Base-by-base conservation (phyloP, 805 yeast genomes). In the Candida xiaguanensis region DNA sequence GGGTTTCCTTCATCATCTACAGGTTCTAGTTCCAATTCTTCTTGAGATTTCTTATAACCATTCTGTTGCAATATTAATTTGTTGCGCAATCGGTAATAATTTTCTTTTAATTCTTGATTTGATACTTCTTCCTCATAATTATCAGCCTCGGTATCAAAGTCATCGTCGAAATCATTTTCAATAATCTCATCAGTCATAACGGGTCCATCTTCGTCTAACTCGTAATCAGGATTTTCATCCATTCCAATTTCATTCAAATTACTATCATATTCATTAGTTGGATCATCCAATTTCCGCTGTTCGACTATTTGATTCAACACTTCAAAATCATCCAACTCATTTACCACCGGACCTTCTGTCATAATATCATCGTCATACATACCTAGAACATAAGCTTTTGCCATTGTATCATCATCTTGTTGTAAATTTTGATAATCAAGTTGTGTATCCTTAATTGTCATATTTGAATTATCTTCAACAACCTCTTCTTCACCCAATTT, bases 1-100 rank as follows among this genome's bases (percentile, higher is more conserved):
- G 80, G 79, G 39, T 77, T 72, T 0, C 87, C 87, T 27, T 61
- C 50, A 39, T 77, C 82, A 48, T 84, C 88, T 5, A 84, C 62
- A 0, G 87, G 88, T 51, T 84, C 95, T 14, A 77, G 49, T 41
- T 79, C 90, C 43, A 59, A 50, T 29, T 75, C 85, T 36, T 65
- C 61, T 2, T 71, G 74, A 1, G 73, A 59, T 43, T 67, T 64
- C 36, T 55, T 61, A 42, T 53, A 76, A 2, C 80, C 80, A 23
- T 46, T 41, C 25, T 72, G 65, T 30, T 60, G 61, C 31, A 54
- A 51, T 24, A 75, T 58, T 46, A 85, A 65, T 42, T 67, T 69
- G 37, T 75, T 75, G 34, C 84, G 67, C 43, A 83, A 51, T 31
- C 68, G 63, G 20, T 78, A 74, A 51, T 85, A 85, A 31, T 80